Percentiles rank a stretch among this genome's conserved stretches.
Conservation (phyloP, 768 basidiomycete species). For the Mycena chlorophos region DNA sequence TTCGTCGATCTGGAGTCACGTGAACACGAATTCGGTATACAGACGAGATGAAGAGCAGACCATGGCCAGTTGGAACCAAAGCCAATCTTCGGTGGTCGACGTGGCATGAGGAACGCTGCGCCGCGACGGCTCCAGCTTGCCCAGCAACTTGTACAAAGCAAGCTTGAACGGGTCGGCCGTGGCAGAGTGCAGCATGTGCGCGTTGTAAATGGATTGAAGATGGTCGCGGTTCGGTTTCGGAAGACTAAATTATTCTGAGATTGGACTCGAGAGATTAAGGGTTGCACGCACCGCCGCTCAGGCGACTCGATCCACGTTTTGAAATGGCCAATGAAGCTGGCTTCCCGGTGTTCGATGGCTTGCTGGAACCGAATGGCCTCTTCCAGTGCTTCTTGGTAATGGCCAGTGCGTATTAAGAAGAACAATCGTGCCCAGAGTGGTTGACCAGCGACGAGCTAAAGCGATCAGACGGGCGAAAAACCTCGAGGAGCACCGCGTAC, state of each 20-base stretch:
- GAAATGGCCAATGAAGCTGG: constrained; percentile 80
- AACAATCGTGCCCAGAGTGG: constrained; percentile 95
- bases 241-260: constrained; percentile 41
- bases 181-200: constrained; percentile 86
- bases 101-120: constrained; percentile 84
- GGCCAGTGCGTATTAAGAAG: constrained; percentile 86
- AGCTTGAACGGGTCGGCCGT: constrained; percentile 94
- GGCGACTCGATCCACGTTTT: constrained; percentile 80
- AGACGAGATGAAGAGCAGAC: constrained; percentile 35
- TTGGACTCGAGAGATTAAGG: constrained; percentile 1
- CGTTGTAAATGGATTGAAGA: constrained; percentile 76
- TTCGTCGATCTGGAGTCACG: constrained; percentile 62
- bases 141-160: constrained; percentile 93
- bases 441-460: constrained; percentile 77
- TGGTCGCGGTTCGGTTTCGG: constrained; percentile 78
- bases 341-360: constrained; percentile 75
- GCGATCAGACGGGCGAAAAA: background rate
- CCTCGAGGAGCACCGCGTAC: constrained; percentile 40
- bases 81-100: constrained; percentile 93
- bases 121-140: constrained; percentile 80
- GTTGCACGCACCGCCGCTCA: constrained; percentile 62
- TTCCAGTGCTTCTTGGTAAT: constrained; percentile 74
- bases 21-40: background rate
- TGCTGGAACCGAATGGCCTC: constrained; percentile 71
- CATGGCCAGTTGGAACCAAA: constrained; percentile 95